Percentiles rank a stretch among this genome's conserved stretches.
These are phyloP conservation scores for Diaporthe ampelina DNA, from an alignment of 2,329 filamentous ascomycete genomes.

Conservation along the genomic window DNA sequence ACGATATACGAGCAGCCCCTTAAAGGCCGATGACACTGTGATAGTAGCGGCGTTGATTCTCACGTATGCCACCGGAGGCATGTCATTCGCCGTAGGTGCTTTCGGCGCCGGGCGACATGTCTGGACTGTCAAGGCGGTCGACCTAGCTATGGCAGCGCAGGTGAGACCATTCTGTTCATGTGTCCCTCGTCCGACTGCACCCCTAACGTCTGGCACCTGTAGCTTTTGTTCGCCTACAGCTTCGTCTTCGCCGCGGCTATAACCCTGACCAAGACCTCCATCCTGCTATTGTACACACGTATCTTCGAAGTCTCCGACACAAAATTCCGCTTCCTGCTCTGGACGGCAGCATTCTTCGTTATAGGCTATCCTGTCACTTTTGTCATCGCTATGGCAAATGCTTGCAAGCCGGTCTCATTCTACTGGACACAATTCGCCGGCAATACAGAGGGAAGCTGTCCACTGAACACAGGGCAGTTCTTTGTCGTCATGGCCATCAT, in stretches of 20 bases:
- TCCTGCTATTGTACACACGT: slow-evolving; percentile 41
- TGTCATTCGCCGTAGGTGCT: slow-evolving; percentile 3
- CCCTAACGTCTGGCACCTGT: background rate
- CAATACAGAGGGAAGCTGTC: background rate
- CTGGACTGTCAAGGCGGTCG: slow-evolving; percentile 9
- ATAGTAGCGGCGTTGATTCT: slow-evolving; percentile 10
- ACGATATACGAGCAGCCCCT: background rate
- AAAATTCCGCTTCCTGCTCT: slow-evolving; percentile 23
- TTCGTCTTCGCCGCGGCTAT: slow-evolving; percentile 41
- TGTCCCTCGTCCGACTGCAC: no score
- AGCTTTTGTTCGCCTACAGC: slow-evolving; percentile 41
- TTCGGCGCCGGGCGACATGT: background rate
- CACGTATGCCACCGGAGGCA: slow-evolving; percentile 5
- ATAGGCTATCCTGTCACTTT: slow-evolving; percentile 33
- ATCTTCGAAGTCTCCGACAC: slow-evolving; percentile 39
- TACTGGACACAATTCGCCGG: slow-evolving; percentile 42
- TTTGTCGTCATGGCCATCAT: slow-evolving; percentile 10
- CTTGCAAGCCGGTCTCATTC: slow-evolving; percentile 38
- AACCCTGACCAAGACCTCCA: slow-evolving; percentile 41
- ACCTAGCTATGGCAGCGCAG: background rate
- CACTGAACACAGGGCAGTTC: background rate
- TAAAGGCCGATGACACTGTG: background rate
- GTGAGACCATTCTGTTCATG: background rate
- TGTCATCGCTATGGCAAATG: slow-evolving; percentile 39
- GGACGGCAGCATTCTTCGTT: slow-evolving; percentile 22